Evolutionary conservation across 176 grass and related monocot species (phyloP).

Genomic region (Hordeum marinum): DNA sequence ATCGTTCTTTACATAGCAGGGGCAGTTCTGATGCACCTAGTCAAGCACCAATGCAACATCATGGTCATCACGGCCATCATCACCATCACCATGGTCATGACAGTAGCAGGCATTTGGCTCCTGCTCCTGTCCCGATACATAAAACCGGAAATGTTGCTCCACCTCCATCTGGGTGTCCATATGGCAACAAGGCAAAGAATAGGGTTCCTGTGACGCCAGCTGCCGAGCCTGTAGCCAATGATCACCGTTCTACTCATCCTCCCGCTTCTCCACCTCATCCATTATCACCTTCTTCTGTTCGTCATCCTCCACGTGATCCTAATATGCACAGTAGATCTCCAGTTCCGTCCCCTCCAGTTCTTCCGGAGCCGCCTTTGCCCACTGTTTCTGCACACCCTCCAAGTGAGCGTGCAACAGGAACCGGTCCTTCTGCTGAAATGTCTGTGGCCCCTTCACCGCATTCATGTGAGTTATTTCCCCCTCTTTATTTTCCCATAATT

Average conservation of each 20-base stretch:
- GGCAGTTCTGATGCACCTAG: slow-evolving; percentile 49
- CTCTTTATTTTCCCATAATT: not conserved
- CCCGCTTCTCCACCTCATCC: slow-evolving; percentile 28
- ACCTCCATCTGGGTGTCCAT: slow-evolving; percentile 59
- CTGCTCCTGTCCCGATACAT: slow-evolving; percentile 24
- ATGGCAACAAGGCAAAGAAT: slow-evolving; percentile 34
- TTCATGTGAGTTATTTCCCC: slow-evolving; percentile 36
- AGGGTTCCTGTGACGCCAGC: slow-evolving; percentile 27
- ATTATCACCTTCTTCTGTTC: slow-evolving; percentile 10
- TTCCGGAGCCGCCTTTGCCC: slow-evolving; percentile 28
- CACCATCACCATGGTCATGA: slow-evolving; percentile 46
- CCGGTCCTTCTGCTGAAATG: slow-evolving; percentile 25
- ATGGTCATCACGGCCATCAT: slow-evolving; percentile 47
- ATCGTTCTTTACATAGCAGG: slow-evolving; percentile 61
- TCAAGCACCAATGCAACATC: slow-evolving; percentile 60
- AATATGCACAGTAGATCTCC: slow-evolving; percentile 13
- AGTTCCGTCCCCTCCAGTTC: slow-evolving; percentile 23
- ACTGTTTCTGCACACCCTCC: slow-evolving; percentile 45
- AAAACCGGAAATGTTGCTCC: slow-evolving; percentile 34
- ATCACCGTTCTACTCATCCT: slow-evolving; percentile 30
- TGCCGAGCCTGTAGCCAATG: slow-evolving; percentile 35
- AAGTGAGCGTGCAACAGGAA: slow-evolving; percentile 13
- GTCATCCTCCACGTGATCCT: slow-evolving; percentile 26
- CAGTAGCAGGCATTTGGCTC: slow-evolving; percentile 20
- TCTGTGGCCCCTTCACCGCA: slow-evolving; percentile 35